Percentiles rank a stretch among this genome's conserved stretches.
Conservation (phyloP, 2,329 filamentous ascomycete species). For the Macroventuria anomochaeta region DNA sequence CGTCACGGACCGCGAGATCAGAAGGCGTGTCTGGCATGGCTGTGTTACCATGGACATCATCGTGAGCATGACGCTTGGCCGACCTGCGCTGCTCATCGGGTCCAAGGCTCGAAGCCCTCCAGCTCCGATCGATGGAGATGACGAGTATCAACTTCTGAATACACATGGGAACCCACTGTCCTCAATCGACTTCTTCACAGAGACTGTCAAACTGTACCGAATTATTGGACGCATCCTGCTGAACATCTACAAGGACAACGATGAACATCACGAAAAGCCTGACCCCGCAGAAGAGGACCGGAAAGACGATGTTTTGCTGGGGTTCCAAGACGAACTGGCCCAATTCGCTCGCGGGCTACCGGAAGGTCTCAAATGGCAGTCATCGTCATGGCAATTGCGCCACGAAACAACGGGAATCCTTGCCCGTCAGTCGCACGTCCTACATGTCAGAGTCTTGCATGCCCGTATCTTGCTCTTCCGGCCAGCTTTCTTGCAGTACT, state of each 20-base stretch:
- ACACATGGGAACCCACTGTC: neutral
- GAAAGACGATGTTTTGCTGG: neutral
- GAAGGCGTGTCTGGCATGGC: constrained; percentile 14
- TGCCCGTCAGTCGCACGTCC: constrained; percentile 13
- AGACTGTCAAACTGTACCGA: constrained; percentile 11
- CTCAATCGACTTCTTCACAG: constrained; percentile 12
- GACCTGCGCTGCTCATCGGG: constrained; percentile 18
- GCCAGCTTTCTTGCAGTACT: constrained; percentile 1
- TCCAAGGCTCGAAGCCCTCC: constrained; percentile 3
- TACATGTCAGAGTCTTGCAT: constrained; percentile 15
- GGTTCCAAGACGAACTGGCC: neutral
- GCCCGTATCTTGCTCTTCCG: constrained; percentile 4
- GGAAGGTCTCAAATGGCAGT: neutral
- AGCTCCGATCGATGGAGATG: neutral
- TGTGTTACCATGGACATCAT: constrained; percentile 15
- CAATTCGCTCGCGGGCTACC: neutral
- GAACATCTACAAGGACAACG: constrained; percentile 12
- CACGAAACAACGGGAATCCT: neutral
- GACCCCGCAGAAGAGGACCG: neutral
- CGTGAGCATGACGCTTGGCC: constrained; percentile 20
- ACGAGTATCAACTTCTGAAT: neutral
- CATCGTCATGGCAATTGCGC: neutral
- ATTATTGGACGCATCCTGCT: constrained; percentile 12
- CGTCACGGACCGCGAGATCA: constrained; percentile 2
- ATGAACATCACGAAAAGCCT: neutral